phyloP scores from a whole-genome alignment of 2,329 filamentous ascomycete species.

The Claviceps spartinae region DNA sequence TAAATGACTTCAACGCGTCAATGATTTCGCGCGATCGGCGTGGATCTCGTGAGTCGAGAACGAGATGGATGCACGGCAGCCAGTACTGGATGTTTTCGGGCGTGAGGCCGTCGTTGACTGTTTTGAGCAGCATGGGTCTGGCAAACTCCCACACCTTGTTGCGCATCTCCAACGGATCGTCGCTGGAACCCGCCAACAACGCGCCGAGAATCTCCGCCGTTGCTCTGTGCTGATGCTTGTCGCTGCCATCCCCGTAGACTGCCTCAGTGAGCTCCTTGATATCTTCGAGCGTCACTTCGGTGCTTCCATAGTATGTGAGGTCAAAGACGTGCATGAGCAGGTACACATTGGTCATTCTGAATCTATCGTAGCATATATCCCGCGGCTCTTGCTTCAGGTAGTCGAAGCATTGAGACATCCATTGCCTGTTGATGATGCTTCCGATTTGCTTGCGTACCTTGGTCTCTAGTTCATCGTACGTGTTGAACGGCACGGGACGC shows the following conservation, averaged over 20 bases:
- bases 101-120: conserved; percentile 84
- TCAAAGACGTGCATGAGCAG: conserved; percentile 84
- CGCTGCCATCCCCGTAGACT: conserved; percentile 82
- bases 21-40: conserved; percentile 76
- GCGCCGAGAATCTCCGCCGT: conserved; percentile 88
- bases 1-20: conserved; percentile 69
- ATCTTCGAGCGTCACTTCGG: conserved; percentile 70
- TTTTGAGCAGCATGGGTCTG: conserved; percentile 71
- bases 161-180: conserved; percentile 61
- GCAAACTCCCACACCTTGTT: conserved; percentile 77
- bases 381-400: conserved; percentile 95
- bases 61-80: conserved; percentile 83
- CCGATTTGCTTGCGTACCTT: conserved; percentile 68
- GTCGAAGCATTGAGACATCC: conserved; percentile 78
- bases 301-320: conserved; percentile 68
- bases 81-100: conserved; percentile 92
- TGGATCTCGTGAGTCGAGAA: conserved; percentile 80
- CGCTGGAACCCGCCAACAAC: conserved; percentile 65
- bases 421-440: conserved; percentile 62
- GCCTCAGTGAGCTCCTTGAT: conserved; percentile 66
- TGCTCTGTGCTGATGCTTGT: conserved; percentile 94
- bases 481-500: conserved; percentile 51
- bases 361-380: conserved; percentile 67
- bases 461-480: conserved; percentile 70
- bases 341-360: conserved; percentile 78